Conservation (phyloP, 192 early-diverging fungal genomes). For the Podila verticillata region DNA sequence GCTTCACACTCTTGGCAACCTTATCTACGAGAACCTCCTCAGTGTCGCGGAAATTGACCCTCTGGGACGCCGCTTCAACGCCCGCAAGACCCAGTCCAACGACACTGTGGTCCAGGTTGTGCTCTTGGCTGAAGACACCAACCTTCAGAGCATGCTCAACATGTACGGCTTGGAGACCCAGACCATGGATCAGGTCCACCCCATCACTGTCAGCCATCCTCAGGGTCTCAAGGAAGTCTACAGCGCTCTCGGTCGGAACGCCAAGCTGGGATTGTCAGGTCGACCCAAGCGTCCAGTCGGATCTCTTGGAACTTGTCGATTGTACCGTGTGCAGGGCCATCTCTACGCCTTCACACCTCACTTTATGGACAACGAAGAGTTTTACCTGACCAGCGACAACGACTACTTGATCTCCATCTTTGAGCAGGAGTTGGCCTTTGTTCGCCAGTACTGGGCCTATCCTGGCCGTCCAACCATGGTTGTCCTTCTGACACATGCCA, state of each 20-base stretch:
- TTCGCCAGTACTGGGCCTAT: conserved; percentile 75
- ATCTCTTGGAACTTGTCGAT: conserved; percentile 78
- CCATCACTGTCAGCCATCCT: conserved; percentile 77
- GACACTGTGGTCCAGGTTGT: conserved; percentile 83
- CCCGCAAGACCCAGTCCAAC: conserved; percentile 56
- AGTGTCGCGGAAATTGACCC: conserved; percentile 86
- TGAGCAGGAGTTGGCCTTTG: conserved; percentile 80
- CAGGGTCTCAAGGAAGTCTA: conserved; percentile 83
- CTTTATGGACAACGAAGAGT: conserved; percentile 89
- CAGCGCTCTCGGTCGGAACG: conserved; percentile 73
- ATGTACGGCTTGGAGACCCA: conserved; percentile 86
- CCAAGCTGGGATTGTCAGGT: conserved; percentile 81
- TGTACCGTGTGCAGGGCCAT: conserved; percentile 85
- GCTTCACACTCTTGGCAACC: conserved; percentile 77
- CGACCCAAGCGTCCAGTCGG: conserved; percentile 82
- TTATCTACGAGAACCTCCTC: conserved; percentile 81
- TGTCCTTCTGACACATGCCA: conserved; percentile 78
- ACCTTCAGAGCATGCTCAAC: conserved; percentile 73
- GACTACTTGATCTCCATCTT: conserved; percentile 83
- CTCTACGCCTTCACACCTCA: conserved; percentile 87
- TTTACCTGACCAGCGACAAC: conserved; percentile 88
- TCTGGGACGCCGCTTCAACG: conserved; percentile 74
- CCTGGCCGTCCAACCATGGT: conserved; percentile 83
- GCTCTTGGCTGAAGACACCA: conserved; percentile 75
- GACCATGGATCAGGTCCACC: conserved; percentile 72